A percentile compares a stretch with the other conserved stretches of the same genome.
These are phyloP conservation scores for Dactylellina drechsleri DNA, from an alignment of 2,329 filamentous ascomycete species.

Conservation along the genomic window DNA sequence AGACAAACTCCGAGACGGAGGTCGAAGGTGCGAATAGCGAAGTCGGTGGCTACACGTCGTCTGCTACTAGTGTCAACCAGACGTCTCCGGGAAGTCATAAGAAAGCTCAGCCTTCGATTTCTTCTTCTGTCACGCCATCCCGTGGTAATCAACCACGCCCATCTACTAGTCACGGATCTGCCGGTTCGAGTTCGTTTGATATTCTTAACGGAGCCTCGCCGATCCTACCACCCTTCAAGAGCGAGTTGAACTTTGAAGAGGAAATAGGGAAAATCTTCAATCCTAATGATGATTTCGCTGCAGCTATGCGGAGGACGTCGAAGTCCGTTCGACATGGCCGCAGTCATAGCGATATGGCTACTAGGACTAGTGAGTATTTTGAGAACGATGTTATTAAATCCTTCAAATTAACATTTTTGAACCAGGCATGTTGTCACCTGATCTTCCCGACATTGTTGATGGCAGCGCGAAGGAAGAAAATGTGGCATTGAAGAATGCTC, in stretches of 20 bases:
- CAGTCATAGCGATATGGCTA: slow-evolving; percentile 63
- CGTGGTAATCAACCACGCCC: slow-evolving; percentile 61
- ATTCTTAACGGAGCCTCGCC: slow-evolving; percentile 48
- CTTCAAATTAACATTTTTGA: slow-evolving; percentile 12
- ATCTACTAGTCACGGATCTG: slow-evolving; percentile 55
- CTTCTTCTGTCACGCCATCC: slow-evolving; percentile 32
- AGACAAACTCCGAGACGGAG: slow-evolving; percentile 54
- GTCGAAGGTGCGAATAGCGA: slow-evolving; percentile 41
- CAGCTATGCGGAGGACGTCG: slow-evolving; percentile 86
- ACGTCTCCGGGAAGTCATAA: slow-evolving; percentile 49
- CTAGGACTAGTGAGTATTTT: slow-evolving; percentile 57
- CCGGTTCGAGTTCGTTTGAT: slow-evolving; percentile 57
- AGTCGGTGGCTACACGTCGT: slow-evolving; percentile 48
- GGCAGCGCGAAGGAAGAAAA: slow-evolving; percentile 64
- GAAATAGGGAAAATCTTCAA: slow-evolving; percentile 90
- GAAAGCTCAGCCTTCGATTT: slow-evolving; percentile 40
- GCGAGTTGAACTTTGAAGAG: slow-evolving; percentile 92
- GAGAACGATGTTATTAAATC: not conserved
- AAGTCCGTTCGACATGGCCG: slow-evolving; percentile 93
- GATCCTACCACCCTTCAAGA: slow-evolving; percentile 65
- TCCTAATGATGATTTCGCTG: slow-evolving; percentile 74
- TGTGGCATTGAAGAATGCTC: slow-evolving; percentile 71
- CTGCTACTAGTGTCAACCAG: slow-evolving; percentile 45
- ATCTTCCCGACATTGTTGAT: slow-evolving; percentile 38
- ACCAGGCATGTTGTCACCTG: slow-evolving; percentile 45